Conservation (phyloP, 129 eudicot genomes). For the Ambrosia trifida region DNA sequence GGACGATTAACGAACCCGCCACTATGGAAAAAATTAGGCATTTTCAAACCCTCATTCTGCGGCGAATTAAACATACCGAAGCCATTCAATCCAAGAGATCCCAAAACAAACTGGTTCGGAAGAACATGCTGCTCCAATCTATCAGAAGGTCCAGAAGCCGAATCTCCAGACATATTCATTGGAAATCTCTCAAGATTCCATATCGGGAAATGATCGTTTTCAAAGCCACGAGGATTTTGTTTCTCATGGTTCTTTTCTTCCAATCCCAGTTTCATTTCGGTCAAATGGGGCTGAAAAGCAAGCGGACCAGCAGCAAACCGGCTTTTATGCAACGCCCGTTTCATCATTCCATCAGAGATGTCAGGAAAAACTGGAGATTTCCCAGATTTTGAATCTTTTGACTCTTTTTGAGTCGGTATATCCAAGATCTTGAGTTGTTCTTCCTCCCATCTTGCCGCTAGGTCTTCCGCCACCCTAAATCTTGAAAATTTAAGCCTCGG, state of each 20-base stretch:
- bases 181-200: slow-evolving; percentile 51
- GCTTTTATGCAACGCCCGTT: slow-evolving; percentile 61
- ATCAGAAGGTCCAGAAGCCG: slow-evolving; percentile 41
- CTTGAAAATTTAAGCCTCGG: slow-evolving; percentile 30
- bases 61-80: slow-evolving; percentile 28
- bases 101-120: slow-evolving; percentile 42
- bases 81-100: slow-evolving; percentile 42
- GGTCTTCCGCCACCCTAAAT: slow-evolving; percentile 21
- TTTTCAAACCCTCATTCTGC: slow-evolving; percentile 26
- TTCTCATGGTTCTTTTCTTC: slow-evolving; percentile 40
- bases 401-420: slow-evolving; percentile 33
- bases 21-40: slow-evolving; percentile 40
- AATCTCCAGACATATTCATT: slow-evolving; percentile 38
- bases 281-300: slow-evolving; percentile 54
- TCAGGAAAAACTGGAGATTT: slow-evolving; percentile 48
- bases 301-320: slow-evolving; percentile 46
- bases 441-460: slow-evolving; percentile 40
- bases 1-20: neutral
- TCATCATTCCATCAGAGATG: slow-evolving; percentile 75
- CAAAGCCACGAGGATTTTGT: slow-evolving; percentile 33
- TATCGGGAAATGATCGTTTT: slow-evolving; percentile 39
- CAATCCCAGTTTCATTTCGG: slow-evolving; percentile 76
- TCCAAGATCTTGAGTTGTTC: slow-evolving; percentile 56
- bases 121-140: slow-evolving; percentile 34
- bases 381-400: slow-evolving; percentile 39